phyloP scores from a whole-genome alignment of 1,139 yeast genomes.

The Yamadazyma sp. region DNA sequence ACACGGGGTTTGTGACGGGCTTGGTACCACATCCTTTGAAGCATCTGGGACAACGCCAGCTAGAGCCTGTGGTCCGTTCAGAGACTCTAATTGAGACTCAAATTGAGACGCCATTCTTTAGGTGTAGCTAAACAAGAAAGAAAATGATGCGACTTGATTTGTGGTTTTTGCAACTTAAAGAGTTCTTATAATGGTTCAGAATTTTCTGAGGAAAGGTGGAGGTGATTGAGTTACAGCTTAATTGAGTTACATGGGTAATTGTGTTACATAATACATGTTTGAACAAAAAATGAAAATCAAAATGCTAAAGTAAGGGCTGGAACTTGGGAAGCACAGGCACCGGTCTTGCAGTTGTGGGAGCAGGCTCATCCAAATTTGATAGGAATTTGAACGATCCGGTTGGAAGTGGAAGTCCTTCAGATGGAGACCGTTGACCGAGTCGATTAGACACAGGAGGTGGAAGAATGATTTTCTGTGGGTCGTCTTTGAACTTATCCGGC shows the following conservation, averaged over 20 bases:
- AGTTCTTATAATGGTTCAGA: too few species aligned
- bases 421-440: too few species aligned
- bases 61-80: background rate
- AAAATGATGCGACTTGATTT: background rate
- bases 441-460: slow-evolving; percentile 40
- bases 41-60: too few species aligned
- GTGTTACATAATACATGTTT: too few species aligned
- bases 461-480: slow-evolving; percentile 25
- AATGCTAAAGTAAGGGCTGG: slow-evolving; percentile 33
- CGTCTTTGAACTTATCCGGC: slow-evolving; percentile 20
- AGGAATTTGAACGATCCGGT: slow-evolving; percentile 25
- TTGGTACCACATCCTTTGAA: too few species aligned
- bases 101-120: background rate
- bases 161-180: background rate
- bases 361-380: slow-evolving; percentile 25
- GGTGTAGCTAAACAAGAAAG: background rate
- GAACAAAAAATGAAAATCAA: too few species aligned
- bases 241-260: too few species aligned
- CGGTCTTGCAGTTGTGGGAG: slow-evolving; percentile 23
- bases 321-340: slow-evolving; percentile 35
- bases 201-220: too few species aligned
- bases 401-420: too few species aligned
- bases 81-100: background rate
- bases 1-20: too few species aligned
- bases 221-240: too few species aligned